Evolutionary conservation across 2,329 filamentous ascomycete species (phyloP), one percentile per base, ranked within the genome.

Genomic region (Lachnellula suecica): DNA sequence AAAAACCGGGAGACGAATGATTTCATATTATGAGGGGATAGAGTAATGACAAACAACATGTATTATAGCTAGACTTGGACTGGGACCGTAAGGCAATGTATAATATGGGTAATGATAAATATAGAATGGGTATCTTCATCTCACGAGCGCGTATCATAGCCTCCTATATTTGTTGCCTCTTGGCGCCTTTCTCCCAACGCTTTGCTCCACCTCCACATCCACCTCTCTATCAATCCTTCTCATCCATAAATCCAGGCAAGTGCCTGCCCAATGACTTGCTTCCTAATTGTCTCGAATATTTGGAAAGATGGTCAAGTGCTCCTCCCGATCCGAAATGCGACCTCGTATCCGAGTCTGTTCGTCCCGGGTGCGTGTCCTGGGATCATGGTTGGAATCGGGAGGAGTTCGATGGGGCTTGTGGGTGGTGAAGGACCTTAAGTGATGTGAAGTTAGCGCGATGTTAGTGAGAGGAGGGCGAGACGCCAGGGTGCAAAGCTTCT

Each of bases 281-380:
- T n/a, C n/a, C n/a, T n/a, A n/a, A n/a, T n/a, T n/a, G n/a, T n/a
- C n/a, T n/a, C n/a, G n/a, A n/a, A n/a, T n/a, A n/a, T n/a, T n/a
- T n/a, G n/a, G n/a, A n/a, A n/a, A n/a, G n/a, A n/a, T n/a, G n/a
- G 19, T 37, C 15, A 42, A 25, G 22, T 19, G 41, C 49, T 35
- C 31, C 43, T 45, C 24, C 47, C 47, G 29, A 54, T 17, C 35
- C 47, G 47, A 35, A 51, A 38, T 17, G 51, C 51, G 6, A 53
- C 13, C 19, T 53, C 51, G 34, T 53, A 49, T 22, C 50, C 50
- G 10, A 17, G 11, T 8, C 31, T 5, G 15, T 40, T 48, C 19
- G 20, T n/a, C 2, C 15, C 9, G 13, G 31, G 17, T 25, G 45
- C 45, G n/a, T 38, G n/a, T n/a, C n/a, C n/a, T n/a, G n/a, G n/a